Conservation (phyloP, 108 stramenopile genomes). For the Stephanodiscus triporus region DNA sequence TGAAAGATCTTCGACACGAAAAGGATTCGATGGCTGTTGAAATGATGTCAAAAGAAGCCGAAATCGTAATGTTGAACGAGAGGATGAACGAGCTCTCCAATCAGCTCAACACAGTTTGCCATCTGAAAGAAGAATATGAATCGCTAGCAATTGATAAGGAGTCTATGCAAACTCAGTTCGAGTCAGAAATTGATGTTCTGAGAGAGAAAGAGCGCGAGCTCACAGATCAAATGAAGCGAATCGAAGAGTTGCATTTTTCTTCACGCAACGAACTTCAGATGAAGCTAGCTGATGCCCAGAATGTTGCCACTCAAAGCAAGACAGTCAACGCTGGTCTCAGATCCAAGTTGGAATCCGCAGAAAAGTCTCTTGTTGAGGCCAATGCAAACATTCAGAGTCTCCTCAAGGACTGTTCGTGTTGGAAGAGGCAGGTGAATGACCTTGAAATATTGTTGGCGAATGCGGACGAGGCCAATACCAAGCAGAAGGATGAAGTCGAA, state of each 20-base stretch:
- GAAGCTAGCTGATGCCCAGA: not conserved
- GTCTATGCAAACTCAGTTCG: no score
- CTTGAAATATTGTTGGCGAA: not conserved
- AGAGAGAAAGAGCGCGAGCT: not conserved
- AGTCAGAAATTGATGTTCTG: not conserved
- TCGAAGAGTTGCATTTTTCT: slow-evolving; percentile 11
- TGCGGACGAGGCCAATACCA: not conserved
- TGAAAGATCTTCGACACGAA: not conserved
- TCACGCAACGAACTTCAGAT: slow-evolving; percentile 1
- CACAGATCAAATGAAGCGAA: not conserved
- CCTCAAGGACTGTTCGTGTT: slow-evolving; percentile 14
- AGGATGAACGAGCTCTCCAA: no score
- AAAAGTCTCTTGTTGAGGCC: not conserved
- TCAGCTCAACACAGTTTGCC: no score
- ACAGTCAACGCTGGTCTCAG: not conserved
- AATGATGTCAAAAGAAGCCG: not conserved
- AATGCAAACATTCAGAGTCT: slow-evolving; percentile 18
- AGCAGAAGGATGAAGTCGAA: not conserved
- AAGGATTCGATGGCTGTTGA: not conserved
- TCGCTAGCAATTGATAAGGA: no score
- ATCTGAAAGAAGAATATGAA: no score
- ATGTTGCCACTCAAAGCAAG: not conserved
- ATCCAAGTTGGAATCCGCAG: not conserved
- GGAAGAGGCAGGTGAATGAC: slow-evolving; percentile 10
- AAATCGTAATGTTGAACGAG: no score